Base-by-base conservation (phyloP, 306 rosid genomes). In the Myrica gale region DNA sequence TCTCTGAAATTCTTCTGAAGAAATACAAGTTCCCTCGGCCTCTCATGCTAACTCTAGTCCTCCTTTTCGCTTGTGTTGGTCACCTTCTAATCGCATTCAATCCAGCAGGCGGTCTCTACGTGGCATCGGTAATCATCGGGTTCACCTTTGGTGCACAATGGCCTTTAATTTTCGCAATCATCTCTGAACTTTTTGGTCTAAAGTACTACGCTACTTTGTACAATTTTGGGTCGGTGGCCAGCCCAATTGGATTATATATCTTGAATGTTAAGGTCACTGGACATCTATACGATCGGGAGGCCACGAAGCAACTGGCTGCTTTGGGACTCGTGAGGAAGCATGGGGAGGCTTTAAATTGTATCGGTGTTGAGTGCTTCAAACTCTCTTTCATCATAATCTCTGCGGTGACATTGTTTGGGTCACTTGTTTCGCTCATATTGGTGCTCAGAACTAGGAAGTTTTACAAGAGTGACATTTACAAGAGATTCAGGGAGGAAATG, bases 81-180 rank as follows among this genome's bases (percentile, higher is more conserved):
- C 90, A 89, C 21, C 77, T 89, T 13, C 45, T 89, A 10, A 82
- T 89, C 57, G 91, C 89, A 2, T 87, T 87, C 5, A 21, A 78
- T 26, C 87, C 89, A 4, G 8, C 79, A 0, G 78, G 83, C 1
- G 86, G 88, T 5, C 86, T 89, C 23, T 89, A 89, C 47, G 60
- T 69, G 2, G 91, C 94, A 2, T 93, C 98, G 0, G 23, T 91
- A 0, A 82, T 91, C 0, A 91, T 87, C 10, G 98, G 98, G 7
- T 88, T 91, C 19, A 82, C 90, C 61, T 93, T 88, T 50, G 98
- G 98, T 0, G 98, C 98, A 6, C 93, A 89, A 1, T 91, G 96
- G 97, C 97, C 94, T 0, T 47, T 93, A 12, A 82, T 93, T 6
- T 91, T 93, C n/a, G 88, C 97, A 52, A 91, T 90, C 12, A 85